These are phyloP conservation scores for Ophiosphaerella narmari DNA, from an alignment of 2,329 filamentous ascomycete species.

Conservation along the genomic window DNA sequence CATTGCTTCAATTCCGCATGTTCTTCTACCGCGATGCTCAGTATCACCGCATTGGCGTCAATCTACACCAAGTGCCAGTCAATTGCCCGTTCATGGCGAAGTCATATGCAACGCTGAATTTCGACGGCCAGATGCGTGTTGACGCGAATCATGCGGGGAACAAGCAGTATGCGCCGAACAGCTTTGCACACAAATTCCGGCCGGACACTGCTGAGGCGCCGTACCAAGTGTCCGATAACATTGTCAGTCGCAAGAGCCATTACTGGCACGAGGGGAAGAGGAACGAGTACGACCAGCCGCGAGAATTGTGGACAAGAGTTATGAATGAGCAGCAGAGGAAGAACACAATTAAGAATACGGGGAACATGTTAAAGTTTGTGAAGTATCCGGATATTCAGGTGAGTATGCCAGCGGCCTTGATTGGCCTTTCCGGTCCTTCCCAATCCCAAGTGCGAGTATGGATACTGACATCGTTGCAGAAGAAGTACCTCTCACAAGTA, in stretches of 20 bases:
- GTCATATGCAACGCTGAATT: constrained; percentile 53
- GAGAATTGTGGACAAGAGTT: constrained; percentile 54
- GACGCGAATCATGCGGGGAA: constrained; percentile 56
- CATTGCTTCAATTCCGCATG: constrained; percentile 29
- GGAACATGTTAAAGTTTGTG: constrained; percentile 51
- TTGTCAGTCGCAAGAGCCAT: constrained; percentile 58
- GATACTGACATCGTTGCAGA: constrained; percentile 22
- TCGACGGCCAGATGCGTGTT: constrained; percentile 55
- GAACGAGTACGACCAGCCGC: constrained; percentile 58
- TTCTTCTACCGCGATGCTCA: constrained; percentile 51
- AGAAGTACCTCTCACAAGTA: constrained; percentile 59
- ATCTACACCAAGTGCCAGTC: constrained; percentile 56
- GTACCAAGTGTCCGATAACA: constrained; percentile 55
- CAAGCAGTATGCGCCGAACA: constrained; percentile 59
- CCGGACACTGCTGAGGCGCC: constrained; percentile 57
- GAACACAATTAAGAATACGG: constrained; percentile 57
- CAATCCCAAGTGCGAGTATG: too few species aligned
- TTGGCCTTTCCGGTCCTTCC: too few species aligned
- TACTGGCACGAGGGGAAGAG: constrained; percentile 60
- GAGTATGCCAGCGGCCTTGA: constrained; percentile 1
- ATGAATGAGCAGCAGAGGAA: constrained; percentile 53
- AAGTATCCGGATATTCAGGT: constrained; percentile 52
- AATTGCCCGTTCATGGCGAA: constrained; percentile 55
- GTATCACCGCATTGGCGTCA: constrained; percentile 58
- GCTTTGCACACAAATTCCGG: constrained; percentile 57